Conservation (phyloP, 2,329 filamentous ascomycete genomes). For the Karstenula rhodostoma region DNA sequence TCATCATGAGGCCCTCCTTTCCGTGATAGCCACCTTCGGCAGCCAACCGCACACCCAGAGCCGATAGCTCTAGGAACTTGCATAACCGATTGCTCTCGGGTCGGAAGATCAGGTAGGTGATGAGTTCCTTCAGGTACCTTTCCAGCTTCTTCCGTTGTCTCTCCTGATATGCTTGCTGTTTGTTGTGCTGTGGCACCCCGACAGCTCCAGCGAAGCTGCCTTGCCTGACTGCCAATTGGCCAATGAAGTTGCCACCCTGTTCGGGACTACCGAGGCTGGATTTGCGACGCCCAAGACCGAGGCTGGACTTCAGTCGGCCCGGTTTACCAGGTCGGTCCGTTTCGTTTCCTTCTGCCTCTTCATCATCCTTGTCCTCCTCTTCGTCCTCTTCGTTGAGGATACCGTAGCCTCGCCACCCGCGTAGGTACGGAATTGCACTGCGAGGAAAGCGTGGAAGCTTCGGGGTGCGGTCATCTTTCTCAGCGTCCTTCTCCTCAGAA, state of each 20-base stretch:
- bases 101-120: conserved; percentile 95
- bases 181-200: conserved; percentile 49
- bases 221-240: conserved; percentile 36
- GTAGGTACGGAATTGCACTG: conserved; percentile 87
- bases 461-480: conserved; percentile 69
- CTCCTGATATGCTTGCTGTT: conserved; percentile 74
- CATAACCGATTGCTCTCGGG: conserved; percentile 95
- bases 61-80: conserved; percentile 94
- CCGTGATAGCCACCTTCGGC: conserved; percentile 97
- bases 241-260: conserved; percentile 32
- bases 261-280: conserved; percentile 59
- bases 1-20: conserved; percentile 93
- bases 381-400: conserved; percentile 72
- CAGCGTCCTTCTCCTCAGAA: conserved; percentile 47
- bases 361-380: conserved; percentile 73
- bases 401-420: conserved; percentile 75
- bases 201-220: conserved; percentile 53
- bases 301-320: conserved; percentile 64
- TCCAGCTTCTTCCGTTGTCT: conserved; percentile 85
- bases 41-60: conserved; percentile 89
- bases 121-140: conserved; percentile 90
- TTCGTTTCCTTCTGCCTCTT: conserved; percentile 67
- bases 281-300: conserved; percentile 65
- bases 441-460: conserved; percentile 91
- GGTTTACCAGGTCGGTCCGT: conserved; percentile 65